Percentiles rank a stretch among this genome's conserved stretches.
phyloP scores from a whole-genome alignment of 345 rosid genomes.

The Sisymbrium irio region DNA sequence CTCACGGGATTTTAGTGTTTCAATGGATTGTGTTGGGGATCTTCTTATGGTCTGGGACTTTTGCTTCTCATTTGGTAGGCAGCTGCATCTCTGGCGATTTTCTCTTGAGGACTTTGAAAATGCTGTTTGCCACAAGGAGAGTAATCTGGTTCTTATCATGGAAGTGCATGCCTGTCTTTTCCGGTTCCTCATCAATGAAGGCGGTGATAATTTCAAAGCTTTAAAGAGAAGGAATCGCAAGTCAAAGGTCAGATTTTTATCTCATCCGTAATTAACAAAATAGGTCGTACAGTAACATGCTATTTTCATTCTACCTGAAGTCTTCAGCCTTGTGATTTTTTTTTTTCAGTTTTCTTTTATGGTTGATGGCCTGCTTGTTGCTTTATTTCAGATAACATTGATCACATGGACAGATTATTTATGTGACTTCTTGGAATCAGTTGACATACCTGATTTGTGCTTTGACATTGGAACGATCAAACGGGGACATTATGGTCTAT shows the following conservation, averaged over 20 bases:
- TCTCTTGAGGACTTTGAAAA: constrained; percentile 91
- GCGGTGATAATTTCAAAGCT: constrained; percentile 43
- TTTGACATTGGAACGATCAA: constrained; percentile 53
- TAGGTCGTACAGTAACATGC: not conserved
- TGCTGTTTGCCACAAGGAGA: constrained; percentile 84
- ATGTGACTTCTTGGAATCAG: constrained; percentile 80
- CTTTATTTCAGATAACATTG: constrained; percentile 65
- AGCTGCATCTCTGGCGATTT: constrained; percentile 70
- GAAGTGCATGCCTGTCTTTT: constrained; percentile 86
- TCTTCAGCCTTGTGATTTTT: not conserved
- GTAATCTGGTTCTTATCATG: constrained; percentile 70
- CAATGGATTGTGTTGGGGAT: constrained; percentile 76
- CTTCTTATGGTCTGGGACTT: constrained; percentile 97
- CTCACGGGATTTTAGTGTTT: constrained; percentile 71
- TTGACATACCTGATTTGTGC: constrained; percentile 48
- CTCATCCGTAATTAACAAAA: constrained; percentile 6
- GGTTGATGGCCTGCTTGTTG: constrained; percentile 22
- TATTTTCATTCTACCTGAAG: constrained; percentile 17
- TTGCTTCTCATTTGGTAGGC: constrained; percentile 77
- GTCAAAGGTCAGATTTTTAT: constrained; percentile 49
- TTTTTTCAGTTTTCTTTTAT: not conserved
- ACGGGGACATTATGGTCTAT: constrained; percentile 85
- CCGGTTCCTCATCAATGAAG: constrained; percentile 57
- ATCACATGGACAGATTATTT: constrained; percentile 82
- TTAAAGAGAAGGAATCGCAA: constrained; percentile 54